A percentile compares a stretch with the other conserved stretches of the same genome.
Evolutionary conservation across 441 rosid genomes (phyloP).

Genomic region (Adansonia rubrostipa): DNA sequence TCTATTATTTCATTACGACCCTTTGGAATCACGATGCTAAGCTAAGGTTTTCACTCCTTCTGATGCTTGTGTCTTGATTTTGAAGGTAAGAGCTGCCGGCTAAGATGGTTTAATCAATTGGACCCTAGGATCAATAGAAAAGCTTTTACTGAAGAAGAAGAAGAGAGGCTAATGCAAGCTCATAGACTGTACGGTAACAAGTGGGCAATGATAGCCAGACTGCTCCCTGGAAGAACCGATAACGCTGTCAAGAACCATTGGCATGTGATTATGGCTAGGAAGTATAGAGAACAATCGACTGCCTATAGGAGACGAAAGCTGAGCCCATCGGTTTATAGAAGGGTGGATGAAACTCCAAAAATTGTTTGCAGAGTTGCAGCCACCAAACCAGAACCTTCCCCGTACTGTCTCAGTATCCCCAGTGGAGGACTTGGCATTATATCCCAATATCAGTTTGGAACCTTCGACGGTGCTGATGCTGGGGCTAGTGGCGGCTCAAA

Average conservation of each 20-base stretch:
- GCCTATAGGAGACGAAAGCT: slow-evolving; percentile 69
- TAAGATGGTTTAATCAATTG: slow-evolving; percentile 88
- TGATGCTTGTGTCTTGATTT: neutral
- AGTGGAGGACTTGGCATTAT: slow-evolving; percentile 29
- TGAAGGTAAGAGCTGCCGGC: slow-evolving; percentile 79
- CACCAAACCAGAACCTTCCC: slow-evolving; percentile 25
- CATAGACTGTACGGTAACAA: slow-evolving; percentile 44
- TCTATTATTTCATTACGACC: neutral
- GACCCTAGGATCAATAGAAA: slow-evolving; percentile 83
- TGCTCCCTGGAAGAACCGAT: too few relatives aligned
- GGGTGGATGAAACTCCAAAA: slow-evolving; percentile 40
- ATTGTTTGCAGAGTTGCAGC: slow-evolving; percentile 34
- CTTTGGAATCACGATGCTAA: neutral
- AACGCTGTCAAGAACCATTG: too few relatives aligned
- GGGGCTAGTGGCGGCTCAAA: slow-evolving; percentile 31
- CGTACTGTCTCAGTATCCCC: slow-evolving; percentile 29
- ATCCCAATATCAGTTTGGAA: slow-evolving; percentile 43
- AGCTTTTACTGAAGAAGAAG: slow-evolving; percentile 80
- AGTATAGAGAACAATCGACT: slow-evolving; percentile 71
- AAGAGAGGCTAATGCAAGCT: slow-evolving; percentile 79
- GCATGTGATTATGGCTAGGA: slow-evolving; percentile 62
- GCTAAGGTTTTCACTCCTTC: neutral
- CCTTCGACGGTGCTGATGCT: slow-evolving; percentile 31
- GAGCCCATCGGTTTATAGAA: slow-evolving; percentile 41
- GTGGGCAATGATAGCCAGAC: too few relatives aligned